Base-by-base conservation (phyloP, 2,329 filamentous ascomycete genomes). In the Leptographium radiaticola region DNA sequence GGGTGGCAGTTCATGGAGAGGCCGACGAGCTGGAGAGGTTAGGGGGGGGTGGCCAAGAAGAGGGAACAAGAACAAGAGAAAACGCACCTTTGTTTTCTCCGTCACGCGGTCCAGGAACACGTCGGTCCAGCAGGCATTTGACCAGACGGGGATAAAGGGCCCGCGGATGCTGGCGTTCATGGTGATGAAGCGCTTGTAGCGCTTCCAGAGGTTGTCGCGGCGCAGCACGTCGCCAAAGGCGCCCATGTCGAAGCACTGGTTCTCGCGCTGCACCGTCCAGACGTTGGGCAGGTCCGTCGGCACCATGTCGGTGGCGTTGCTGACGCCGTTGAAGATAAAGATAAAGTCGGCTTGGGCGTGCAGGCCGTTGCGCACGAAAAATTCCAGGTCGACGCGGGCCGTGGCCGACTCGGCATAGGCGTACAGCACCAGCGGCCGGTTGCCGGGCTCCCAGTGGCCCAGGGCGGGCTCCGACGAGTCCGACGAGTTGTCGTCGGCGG, bases 261-360 rank as follows among this genome's bases (percentile, higher is more conserved):
- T 64, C 10, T 59, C 43, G 4, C 65, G 64, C 11, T 60, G 54
- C 30, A 70, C 59, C 36, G 66, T 53, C 36, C 61, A 59, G 51
- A 69, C 61, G 57, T 71, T 70, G n/a, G 59, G 47, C 39, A 57
- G 55, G 25, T 43, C 31, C 7, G 20, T 10, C 0, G 68, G 67
- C 49, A 70, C 62, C n/a, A 54, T 44, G 4, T 49, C 30, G 45
- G 55, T 53, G 3, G 57, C 60, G 46, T 64, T 59, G 31, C 63
- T 64, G 43, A 62, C 58, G 39, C 68, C 69, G 51, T 70, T 68
- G 49, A 70, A 58, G 55, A 70, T 66, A 57, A 70, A 70, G 56
- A 70, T 59, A 57, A 70, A 70, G 59, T 70, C 68, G 49, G 68
- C 68, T 0, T 58, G 62, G 31, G 55, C 62, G 57, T 70, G 67